Percentiles rank a stretch among this genome's conserved stretches.
Conservation (phyloP, 305 asterid genomes). For the Coffea humblotiana region DNA sequence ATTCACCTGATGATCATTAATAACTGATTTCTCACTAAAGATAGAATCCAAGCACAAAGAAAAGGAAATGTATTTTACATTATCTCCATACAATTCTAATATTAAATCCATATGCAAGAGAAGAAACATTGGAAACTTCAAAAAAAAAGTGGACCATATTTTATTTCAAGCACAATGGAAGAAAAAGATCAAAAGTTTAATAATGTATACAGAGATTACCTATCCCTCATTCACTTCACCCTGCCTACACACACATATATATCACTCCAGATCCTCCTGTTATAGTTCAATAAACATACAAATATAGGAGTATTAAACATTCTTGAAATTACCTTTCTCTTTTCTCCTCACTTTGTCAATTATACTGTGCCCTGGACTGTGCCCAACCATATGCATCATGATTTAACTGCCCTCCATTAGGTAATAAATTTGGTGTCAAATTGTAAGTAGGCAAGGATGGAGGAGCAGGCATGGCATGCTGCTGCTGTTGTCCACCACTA, state of each 20-base stretch:
- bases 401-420: constrained; percentile 62
- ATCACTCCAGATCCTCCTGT: constrained; percentile 20
- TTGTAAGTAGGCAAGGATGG: constrained; percentile 46
- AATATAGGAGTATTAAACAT: neutral
- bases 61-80: neutral
- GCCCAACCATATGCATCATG: constrained; percentile 74
- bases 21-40: neutral
- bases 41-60: neutral
- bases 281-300: constrained; percentile 13
- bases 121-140: neutral
- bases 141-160: constrained; percentile 27
- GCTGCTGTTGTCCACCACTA: constrained; percentile 21
- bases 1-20: neutral
- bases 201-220: constrained; percentile 31
- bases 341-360: constrained; percentile 18
- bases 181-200: constrained; percentile 18
- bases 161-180: constrained; percentile 35
- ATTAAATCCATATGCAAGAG: neutral
- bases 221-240: constrained; percentile 16
- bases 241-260: constrained; percentile 11
- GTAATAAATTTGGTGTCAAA: constrained; percentile 56
- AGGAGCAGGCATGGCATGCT: constrained; percentile 41
- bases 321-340: constrained; percentile 9
- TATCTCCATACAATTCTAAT: constrained; percentile 2
- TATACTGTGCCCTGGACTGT: constrained; percentile 50